Conservation (phyloP, 495 filamentous ascomycete species). For the Xylaria acuta region DNA sequence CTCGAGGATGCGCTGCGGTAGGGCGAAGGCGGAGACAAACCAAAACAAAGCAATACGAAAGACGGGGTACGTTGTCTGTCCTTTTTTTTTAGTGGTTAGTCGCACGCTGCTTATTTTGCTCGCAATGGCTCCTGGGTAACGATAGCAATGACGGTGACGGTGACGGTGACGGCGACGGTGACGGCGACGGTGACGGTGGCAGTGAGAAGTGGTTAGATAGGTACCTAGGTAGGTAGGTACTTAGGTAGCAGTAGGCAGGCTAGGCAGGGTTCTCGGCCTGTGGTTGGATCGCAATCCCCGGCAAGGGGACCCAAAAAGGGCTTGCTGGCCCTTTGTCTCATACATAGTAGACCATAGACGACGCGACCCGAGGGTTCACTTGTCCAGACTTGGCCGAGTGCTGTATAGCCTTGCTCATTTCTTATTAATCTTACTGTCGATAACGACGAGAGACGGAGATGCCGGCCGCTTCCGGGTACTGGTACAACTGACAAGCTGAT, state of each 20-base stretch:
- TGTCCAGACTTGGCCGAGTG: slow-evolving; percentile 2
- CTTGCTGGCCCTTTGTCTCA: background rate
- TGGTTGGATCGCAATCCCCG: slow-evolving; percentile 4
- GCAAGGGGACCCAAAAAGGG: background rate
- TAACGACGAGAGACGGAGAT: background rate
- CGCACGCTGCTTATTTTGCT: background rate
- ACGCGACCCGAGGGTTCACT: background rate
- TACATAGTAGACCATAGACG: background rate
- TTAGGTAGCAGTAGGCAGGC: background rate
- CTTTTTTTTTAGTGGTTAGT: background rate
- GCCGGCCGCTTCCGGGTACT: background rate
- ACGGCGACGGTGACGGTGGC: too few species aligned
- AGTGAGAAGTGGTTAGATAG: too few species aligned
- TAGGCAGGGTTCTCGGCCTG: background rate
- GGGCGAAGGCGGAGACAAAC: background rate
- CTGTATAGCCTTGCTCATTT: background rate
- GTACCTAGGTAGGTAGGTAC: too few species aligned
- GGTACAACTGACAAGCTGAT: background rate
- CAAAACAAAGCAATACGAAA: background rate
- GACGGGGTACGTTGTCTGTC: background rate
- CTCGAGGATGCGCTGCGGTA: background rate
- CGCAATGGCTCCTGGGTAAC: background rate
- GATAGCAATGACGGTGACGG: too few species aligned
- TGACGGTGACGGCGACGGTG: too few species aligned
- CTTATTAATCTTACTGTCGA: background rate